These are phyloP conservation scores for Castanea crenata DNA, from an alignment of 306 rosid species.

Conservation along the genomic window DNA sequence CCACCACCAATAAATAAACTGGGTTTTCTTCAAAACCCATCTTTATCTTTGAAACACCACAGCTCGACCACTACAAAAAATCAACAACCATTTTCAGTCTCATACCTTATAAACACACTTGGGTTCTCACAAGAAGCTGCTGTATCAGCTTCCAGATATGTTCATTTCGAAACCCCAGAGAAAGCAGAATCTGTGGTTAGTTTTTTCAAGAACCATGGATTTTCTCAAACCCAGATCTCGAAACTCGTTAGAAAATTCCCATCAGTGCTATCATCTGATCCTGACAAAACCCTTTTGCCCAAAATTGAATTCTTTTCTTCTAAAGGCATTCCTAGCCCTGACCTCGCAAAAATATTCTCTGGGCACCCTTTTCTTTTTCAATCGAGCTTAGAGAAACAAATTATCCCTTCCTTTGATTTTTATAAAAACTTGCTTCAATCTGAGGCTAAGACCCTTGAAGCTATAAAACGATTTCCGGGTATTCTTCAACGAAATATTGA, in stretches of 20 bases:
- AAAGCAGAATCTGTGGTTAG: conserved; percentile 29
- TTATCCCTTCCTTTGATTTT: conserved; percentile 26
- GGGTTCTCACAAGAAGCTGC: conserved; percentile 37
- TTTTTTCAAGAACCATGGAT: conserved; percentile 18
- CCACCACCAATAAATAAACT: neutral
- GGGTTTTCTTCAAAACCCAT: neutral
- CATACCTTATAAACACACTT: conserved; percentile 35
- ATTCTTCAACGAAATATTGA: neutral
- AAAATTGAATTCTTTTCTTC: conserved; percentile 34
- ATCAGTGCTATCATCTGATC: neutral
- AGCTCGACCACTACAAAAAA: conserved; percentile 9
- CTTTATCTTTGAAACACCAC: neutral
- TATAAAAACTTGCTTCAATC: conserved; percentile 13
- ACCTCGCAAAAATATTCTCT: conserved; percentile 13
- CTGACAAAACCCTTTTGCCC: conserved; percentile 21
- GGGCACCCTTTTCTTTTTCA: conserved; percentile 4
- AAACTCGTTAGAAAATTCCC: conserved; percentile 5
- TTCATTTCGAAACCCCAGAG: conserved; percentile 15
- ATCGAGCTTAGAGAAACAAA: conserved; percentile 19
- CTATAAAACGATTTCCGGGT: neutral
- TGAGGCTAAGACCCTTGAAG: conserved; percentile 1
- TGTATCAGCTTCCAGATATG: conserved; percentile 23
- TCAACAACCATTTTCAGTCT: conserved; percentile 15
- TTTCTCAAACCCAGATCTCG: conserved; percentile 20
- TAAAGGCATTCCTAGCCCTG: conserved; percentile 34